A percentile compares a stretch with the other conserved stretches of the same genome.
Conservation (phyloP, 2,329 filamentous ascomycete species). For the Fusarium camptoceras region DNA sequence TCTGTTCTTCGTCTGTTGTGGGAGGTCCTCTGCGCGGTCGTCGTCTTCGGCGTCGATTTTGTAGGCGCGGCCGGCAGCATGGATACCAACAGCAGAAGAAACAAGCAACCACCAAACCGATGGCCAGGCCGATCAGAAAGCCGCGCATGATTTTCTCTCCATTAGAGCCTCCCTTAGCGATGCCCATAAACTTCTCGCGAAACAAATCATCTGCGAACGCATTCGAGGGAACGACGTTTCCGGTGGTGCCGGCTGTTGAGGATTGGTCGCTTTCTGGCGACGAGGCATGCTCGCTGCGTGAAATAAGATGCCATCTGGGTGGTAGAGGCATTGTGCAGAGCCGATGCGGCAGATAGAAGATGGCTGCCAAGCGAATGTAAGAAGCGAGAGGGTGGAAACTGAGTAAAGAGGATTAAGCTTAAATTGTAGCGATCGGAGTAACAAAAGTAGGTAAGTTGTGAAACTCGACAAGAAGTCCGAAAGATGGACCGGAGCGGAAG, state of each 20-base stretch:
- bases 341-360: conserved; percentile 6
- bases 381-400: neutral
- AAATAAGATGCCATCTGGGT: conserved; percentile 20
- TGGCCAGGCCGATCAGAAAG: conserved; percentile 51
- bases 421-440: conserved; percentile 16
- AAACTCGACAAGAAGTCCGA: conserved; percentile 36
- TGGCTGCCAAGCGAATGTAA: conserved; percentile 1
- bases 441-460: conserved; percentile 4
- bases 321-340: conserved; percentile 28
- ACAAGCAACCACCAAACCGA: conserved; percentile 50
- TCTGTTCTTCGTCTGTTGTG: conserved; percentile 32
- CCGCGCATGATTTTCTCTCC: conserved; percentile 51
- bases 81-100: conserved; percentile 52
- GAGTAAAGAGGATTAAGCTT: conserved; percentile 25
- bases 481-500: conserved; percentile 33
- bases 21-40: conserved; percentile 36
- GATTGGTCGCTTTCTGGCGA: conserved; percentile 35
- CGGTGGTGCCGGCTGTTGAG: conserved; percentile 26
- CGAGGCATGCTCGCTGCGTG: conserved; percentile 43
- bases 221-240: conserved; percentile 25
- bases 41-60: conserved; percentile 34
- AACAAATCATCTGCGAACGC: conserved; percentile 45
- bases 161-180: conserved; percentile 47
- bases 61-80: conserved; percentile 42
- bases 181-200: conserved; percentile 45